Evolutionary conservation across 2,329 filamentous ascomycete genomes (phyloP).

Genomic region (Diplodia sapinea): DNA sequence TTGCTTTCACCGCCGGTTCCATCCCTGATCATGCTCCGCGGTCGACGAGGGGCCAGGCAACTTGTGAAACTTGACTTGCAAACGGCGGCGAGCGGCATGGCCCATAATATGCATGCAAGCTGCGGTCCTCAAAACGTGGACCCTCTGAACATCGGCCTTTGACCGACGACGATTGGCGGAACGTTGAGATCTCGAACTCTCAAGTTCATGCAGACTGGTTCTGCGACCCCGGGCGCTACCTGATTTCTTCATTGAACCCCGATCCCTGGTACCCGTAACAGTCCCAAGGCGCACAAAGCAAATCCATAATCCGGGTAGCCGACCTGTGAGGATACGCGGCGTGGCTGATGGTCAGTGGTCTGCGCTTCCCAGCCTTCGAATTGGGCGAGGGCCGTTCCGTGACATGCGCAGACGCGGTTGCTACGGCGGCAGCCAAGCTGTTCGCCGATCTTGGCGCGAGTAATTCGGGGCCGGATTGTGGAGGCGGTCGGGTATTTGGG

Average conservation of each 20-base stretch:
- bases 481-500: slow-evolving; percentile 8
- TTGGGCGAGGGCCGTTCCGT: slow-evolving; percentile 10
- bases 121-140: neutral
- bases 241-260: slow-evolving; percentile 16
- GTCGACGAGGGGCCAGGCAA: neutral
- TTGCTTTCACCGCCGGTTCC: slow-evolving; percentile 11
- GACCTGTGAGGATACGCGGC: slow-evolving; percentile 16
- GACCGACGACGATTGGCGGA: neutral
- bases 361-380: slow-evolving; percentile 17
- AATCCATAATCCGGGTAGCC: neutral
- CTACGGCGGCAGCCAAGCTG: slow-evolving; percentile 5
- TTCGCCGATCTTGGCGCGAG: slow-evolving; percentile 21
- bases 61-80: slow-evolving; percentile 21
- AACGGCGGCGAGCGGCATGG: neutral
- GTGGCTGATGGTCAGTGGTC: slow-evolving; percentile 25
- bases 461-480: slow-evolving; percentile 14
- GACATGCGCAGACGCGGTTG: slow-evolving; percentile 12
- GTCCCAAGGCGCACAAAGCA: neutral
- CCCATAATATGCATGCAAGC: slow-evolving; percentile 17
- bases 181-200: neutral
- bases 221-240: slow-evolving; percentile 1
- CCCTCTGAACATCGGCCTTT: neutral
- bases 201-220: neutral
- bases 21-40: neutral
- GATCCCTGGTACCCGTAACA: slow-evolving; percentile 9